Evolutionary conservation across 352 stramenopile species (phyloP), one percentile per base, ranked within the genome.

Genomic region (Phytophthora megakarya): DNA sequence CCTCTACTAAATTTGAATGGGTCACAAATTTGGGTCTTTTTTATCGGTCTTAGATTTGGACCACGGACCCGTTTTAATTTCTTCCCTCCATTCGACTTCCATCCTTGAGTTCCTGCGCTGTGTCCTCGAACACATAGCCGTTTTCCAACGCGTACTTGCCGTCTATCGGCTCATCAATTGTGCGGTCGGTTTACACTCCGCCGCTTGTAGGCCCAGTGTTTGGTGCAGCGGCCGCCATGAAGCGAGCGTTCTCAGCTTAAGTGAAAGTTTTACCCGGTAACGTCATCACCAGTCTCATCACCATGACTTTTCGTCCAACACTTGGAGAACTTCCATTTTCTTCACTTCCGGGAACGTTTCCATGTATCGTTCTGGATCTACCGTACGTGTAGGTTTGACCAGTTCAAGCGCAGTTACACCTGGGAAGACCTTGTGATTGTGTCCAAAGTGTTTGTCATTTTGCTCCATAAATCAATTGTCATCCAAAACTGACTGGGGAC

Each of bases 311-410:
- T 82, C 71, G 12, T 83, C 70, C 13, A 88, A 62, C 4, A 81
- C 54, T 55, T 86, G 56, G 12, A 81, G 57, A 26, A 75, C 21
- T 38, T 75, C 72, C 64, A 83, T 88, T 51, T 79, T 82, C 42
- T 82, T 61, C 21, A 85, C 75, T 54, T 89, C 80, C 0, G 72
- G 79, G 57, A 89, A 89, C 3, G 78, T 85, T n/a, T 88, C 78
- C 23, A 86, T 77, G 74, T 89, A 88, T 55, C 80, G 72, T 33
- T 62, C 54, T 12, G 61, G 62, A 22, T 88, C 74, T 7, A 90
- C 69, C 30, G 65, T 69, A 45, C 85, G 79, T 63, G 80, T 81
- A 6, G 78, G 80, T 59, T 84, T 72, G 9, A 72, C 76, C 25
- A 90, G 50, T 30, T 90, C 81, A 45, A 73, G 48, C 9, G 78